Evolutionary conservation across 495 filamentous ascomycete genomes (phyloP).

Genomic region (Amniculicola lignicola): DNA sequence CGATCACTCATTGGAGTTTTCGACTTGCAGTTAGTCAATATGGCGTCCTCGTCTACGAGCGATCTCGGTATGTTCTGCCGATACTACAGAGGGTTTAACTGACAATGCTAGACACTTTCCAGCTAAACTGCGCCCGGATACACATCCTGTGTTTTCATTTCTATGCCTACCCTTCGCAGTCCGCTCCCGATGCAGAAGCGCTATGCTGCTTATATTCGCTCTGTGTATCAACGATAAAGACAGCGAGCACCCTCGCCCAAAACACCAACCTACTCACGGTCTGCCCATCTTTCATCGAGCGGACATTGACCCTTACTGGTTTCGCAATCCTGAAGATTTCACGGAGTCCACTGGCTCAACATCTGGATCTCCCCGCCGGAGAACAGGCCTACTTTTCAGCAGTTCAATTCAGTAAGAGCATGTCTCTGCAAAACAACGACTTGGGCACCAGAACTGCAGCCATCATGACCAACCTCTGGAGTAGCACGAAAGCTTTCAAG

Average conservation of each 20-base stretch:
- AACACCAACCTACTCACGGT: slow-evolving; percentile 6
- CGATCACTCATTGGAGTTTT: slow-evolving; percentile 21
- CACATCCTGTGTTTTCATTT: slow-evolving; percentile 27
- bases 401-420: slow-evolving; percentile 13
- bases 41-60: slow-evolving; percentile 7
- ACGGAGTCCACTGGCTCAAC: slow-evolving; percentile 16
- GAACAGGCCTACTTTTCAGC: slow-evolving; percentile 25
- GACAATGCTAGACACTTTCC: slow-evolving; percentile 20
- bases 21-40: slow-evolving; percentile 14
- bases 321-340: slow-evolving; percentile 17
- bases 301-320: slow-evolving; percentile 11
- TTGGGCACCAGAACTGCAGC: slow-evolving; percentile 1
- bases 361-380: slow-evolving; percentile 17
- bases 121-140: slow-evolving; percentile 21
- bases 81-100: background rate
- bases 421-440: slow-evolving; percentile 21
- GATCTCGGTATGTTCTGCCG: slow-evolving; percentile 17
- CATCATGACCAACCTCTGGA: slow-evolving; percentile 28
- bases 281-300: slow-evolving; percentile 23
- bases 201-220: slow-evolving; percentile 15
- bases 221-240: slow-evolving; percentile 12
- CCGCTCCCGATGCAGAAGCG: slow-evolving; percentile 12
- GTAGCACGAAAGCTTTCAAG: slow-evolving; percentile 19
- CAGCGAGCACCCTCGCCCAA: slow-evolving; percentile 5
- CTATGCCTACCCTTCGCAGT: slow-evolving; percentile 5